phyloP scores from a whole-genome alignment of 192 early-diverging fungal genomes.

The Coemansia sp. region DNA sequence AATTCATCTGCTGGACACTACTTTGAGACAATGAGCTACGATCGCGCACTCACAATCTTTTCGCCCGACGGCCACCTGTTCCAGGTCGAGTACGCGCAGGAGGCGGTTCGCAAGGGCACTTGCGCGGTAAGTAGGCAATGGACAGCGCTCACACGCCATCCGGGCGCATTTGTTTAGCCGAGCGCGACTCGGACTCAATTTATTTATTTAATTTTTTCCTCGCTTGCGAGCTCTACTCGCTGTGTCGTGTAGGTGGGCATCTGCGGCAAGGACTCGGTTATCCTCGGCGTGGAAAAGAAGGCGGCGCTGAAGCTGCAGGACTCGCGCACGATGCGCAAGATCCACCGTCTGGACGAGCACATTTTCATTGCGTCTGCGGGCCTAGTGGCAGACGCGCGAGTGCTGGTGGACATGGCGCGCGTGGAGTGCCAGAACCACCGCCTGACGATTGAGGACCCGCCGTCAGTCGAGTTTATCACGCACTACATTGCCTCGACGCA shows the following conservation, averaged over 20 bases:
- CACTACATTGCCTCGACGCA: constrained; percentile 95
- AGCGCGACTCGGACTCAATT: too few relatives aligned
- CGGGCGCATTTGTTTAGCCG: background rate
- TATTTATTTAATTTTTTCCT: background rate
- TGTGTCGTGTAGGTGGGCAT: constrained; percentile 85
- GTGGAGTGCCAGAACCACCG: constrained; percentile 98
- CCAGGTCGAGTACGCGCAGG: constrained; percentile 99
- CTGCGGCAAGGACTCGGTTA: constrained; percentile 86
- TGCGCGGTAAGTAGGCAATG: constrained; percentile 78
- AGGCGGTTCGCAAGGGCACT: constrained; percentile 96
- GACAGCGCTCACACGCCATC: background rate
- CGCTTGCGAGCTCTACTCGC: background rate
- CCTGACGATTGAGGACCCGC: constrained; percentile 96
- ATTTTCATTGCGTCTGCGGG: constrained; percentile 98
- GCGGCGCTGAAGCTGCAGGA: constrained; percentile 96
- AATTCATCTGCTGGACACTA: background rate
- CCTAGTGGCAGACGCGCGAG: constrained; percentile 94
- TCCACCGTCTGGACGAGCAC: constrained; percentile 96
- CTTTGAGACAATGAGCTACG: constrained; percentile 58
- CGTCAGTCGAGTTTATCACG: constrained; percentile 97
- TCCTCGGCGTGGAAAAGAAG: constrained; percentile 97
- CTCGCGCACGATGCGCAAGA: constrained; percentile 95
- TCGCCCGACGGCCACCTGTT: constrained; percentile 99
- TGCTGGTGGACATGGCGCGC: constrained; percentile 95
- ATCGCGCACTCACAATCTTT: constrained; percentile 94